Conservation (phyloP, 2,329 filamentous ascomycete species). For the Xylaria sp. region DNA sequence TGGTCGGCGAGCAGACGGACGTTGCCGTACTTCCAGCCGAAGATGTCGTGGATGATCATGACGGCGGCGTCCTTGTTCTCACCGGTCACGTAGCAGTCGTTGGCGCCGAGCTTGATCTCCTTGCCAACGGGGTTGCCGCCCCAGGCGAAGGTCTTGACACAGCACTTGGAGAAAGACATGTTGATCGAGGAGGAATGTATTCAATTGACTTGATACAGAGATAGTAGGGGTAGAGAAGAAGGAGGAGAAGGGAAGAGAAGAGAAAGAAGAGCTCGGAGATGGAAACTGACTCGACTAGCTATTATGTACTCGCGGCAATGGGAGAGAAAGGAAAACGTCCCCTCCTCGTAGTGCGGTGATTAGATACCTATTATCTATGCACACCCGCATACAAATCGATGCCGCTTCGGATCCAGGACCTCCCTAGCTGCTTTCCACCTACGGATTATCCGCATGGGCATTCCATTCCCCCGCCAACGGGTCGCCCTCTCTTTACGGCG, state of each 20-base stretch:
- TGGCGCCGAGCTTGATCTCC: conserved; percentile 33
- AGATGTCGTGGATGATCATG: conserved; percentile 37
- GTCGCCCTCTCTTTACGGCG: no score
- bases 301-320: neutral
- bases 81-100: conserved; percentile 37
- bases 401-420: neutral
- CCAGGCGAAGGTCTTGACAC: conserved; percentile 39
- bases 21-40: conserved; percentile 44
- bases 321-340: neutral
- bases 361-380: no score
- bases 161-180: conserved; percentile 28
- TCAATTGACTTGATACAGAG: neutral
- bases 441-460: neutral
- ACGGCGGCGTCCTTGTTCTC: conserved; percentile 33
- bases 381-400: neutral
- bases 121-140: conserved; percentile 36
- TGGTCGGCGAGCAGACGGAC: conserved; percentile 43
- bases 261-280: neutral
- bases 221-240: neutral
- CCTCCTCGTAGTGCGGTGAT: neutral
- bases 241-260: neutral
- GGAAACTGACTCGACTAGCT: neutral
- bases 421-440: neutral
- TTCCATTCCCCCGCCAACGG: no score
- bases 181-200: neutral